A percentile compares a stretch with the other conserved stretches of the same genome.
Evolutionary conservation across 2,329 filamentous ascomycete species (phyloP).

Genomic region (Penicillium sp.): DNA sequence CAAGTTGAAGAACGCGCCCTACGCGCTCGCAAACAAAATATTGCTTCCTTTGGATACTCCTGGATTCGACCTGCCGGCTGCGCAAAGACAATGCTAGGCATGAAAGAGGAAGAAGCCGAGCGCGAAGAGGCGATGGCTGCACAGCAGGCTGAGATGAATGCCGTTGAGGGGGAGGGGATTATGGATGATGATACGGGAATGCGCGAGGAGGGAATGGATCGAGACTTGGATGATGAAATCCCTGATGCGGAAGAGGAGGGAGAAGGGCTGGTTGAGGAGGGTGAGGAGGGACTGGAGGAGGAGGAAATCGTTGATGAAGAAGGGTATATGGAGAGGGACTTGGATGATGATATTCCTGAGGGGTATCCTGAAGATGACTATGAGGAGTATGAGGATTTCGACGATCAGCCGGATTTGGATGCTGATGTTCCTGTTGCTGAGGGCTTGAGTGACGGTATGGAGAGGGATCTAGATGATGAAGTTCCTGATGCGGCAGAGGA

Average conservation of each 20-base stretch:
- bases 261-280: slow-evolving; percentile 41
- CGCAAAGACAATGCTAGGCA: slow-evolving; percentile 82
- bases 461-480: slow-evolving; percentile 68
- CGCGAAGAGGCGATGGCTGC: slow-evolving; percentile 79
- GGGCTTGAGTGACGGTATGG: slow-evolving; percentile 58
- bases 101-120: slow-evolving; percentile 86
- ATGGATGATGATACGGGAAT: slow-evolving; percentile 39
- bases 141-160: slow-evolving; percentile 69
- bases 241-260: slow-evolving; percentile 43
- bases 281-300: slow-evolving; percentile 47
- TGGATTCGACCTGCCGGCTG: slow-evolving; percentile 92
- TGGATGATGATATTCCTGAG: slow-evolving; percentile 73
- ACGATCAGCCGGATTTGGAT: slow-evolving; percentile 50
- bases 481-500: slow-evolving; percentile 59
- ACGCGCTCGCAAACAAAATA: slow-evolving; percentile 72
- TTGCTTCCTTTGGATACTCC: slow-evolving; percentile 79
- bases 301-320: slow-evolving; percentile 56
- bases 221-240: slow-evolving; percentile 48
- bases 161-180: slow-evolving; percentile 46
- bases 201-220: slow-evolving; percentile 31
- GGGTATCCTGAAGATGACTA: slow-evolving; percentile 49
- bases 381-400: slow-evolving; percentile 42
- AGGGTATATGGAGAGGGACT: slow-evolving; percentile 55
- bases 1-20: slow-evolving; percentile 74
- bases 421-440: slow-evolving; percentile 61